Evolutionary conservation across 2,329 filamentous ascomycete species (phyloP).

Genomic region (Botryotinia convoluta): DNA sequence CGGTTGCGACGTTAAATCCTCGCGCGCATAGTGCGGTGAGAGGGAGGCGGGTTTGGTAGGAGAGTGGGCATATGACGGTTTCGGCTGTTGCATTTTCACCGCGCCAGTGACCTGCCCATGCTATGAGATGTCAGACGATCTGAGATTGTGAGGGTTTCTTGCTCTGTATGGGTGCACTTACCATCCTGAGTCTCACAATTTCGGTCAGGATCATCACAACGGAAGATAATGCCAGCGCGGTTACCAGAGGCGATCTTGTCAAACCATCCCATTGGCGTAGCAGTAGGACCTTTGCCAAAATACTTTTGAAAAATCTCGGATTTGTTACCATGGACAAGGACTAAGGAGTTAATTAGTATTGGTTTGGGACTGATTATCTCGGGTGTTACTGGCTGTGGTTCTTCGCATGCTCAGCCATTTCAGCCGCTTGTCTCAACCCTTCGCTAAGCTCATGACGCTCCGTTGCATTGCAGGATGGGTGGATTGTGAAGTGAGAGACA

Average conservation of each 20-base stretch:
- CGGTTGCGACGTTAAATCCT: not conserved
- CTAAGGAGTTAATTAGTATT: not conserved
- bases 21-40: not conserved
- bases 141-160: not conserved
- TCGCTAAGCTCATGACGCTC: conserved; percentile 8
- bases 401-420: not conserved
- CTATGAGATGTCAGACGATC: not conserved
- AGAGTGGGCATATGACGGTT: not conserved
- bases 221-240: not conserved
- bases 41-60: not conserved
- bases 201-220: not conserved
- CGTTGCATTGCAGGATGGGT: not conserved
- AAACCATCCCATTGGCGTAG: conserved; percentile 5
- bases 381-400: not conserved
- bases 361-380: not conserved
- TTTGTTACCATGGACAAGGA: not conserved
- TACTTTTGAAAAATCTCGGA: conserved; percentile 7
- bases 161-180: not conserved
- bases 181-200: not conserved
- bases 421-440: not conserved
- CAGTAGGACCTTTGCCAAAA: not conserved
- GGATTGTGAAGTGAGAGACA: not conserved
- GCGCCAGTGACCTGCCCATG: conserved; percentile 2
- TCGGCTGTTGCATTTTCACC: not conserved
- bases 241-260: conserved; percentile 1